phyloP scores from a whole-genome alignment of 371 early-diverging fungal genomes.

The Syncephalastrum sp. region DNA sequence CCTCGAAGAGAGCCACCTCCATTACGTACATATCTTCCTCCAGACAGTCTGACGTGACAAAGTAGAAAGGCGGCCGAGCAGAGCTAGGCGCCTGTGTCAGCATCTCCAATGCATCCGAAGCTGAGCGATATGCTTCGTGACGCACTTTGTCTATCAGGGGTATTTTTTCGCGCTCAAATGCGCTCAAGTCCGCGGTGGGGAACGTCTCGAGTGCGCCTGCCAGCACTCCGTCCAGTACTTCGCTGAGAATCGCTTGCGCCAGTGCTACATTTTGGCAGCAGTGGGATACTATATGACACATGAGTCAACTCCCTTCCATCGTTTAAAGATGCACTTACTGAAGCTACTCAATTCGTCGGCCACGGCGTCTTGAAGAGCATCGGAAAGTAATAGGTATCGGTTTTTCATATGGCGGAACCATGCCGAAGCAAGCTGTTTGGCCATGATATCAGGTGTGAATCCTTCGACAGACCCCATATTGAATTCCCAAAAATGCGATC shows the following conservation, averaged over 20 bases:
- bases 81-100: not conserved
- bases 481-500: slow-evolving; percentile 36
- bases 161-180: slow-evolving; percentile 25
- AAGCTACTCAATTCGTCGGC: slow-evolving; percentile 26
- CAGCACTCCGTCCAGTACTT: slow-evolving; percentile 28
- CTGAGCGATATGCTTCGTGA: not conserved
- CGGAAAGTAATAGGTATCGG: slow-evolving; percentile 22
- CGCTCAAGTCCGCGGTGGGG: slow-evolving; percentile 24
- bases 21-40: slow-evolving; percentile 16
- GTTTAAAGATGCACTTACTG: slow-evolving; percentile 14
- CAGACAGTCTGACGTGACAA: slow-evolving; percentile 7
- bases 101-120: not conserved
- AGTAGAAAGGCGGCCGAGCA: slow-evolving; percentile 4
- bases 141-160: slow-evolving; percentile 25
- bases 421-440: slow-evolving; percentile 30
- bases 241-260: slow-evolving; percentile 26
- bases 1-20: not conserved
- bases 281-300: slow-evolving; percentile 15
- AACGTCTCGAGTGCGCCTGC: slow-evolving; percentile 46
- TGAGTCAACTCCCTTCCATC: not conserved
- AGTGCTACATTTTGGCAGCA: slow-evolving; percentile 30
- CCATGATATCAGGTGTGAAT: slow-evolving; percentile 15
- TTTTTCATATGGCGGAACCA: slow-evolving; percentile 47
- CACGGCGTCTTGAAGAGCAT: slow-evolving; percentile 16
- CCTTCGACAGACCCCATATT: not conserved